phyloP scores from a whole-genome alignment of 2,329 filamentous ascomycete genomes.

The Hypoxylon sp. region DNA sequence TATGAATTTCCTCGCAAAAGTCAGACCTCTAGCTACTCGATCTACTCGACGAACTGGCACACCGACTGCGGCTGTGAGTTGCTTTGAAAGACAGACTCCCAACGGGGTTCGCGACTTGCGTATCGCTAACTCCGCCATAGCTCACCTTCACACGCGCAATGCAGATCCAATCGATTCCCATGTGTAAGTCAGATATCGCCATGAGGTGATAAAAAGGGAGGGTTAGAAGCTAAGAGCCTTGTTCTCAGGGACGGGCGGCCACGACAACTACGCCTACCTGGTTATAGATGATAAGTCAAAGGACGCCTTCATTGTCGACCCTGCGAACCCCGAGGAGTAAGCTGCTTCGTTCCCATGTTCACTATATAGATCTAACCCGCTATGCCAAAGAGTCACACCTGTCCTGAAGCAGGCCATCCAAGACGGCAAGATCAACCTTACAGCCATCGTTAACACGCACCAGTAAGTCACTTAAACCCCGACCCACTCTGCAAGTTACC shows the following conservation, averaged over 20 bases:
- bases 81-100: slow-evolving; percentile 8
- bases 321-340: slow-evolving; percentile 79
- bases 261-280: slow-evolving; percentile 87
- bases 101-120: slow-evolving; percentile 38
- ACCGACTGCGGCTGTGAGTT: slow-evolving; percentile 45
- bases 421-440: slow-evolving; percentile 79
- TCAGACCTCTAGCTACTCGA: slow-evolving; percentile 47
- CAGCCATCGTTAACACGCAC: slow-evolving; percentile 93
- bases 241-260: slow-evolving; percentile 72
- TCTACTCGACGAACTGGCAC: slow-evolving; percentile 46
- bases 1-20: slow-evolving; percentile 55
- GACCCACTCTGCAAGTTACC: neutral
- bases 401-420: slow-evolving; percentile 77
- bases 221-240: slow-evolving; percentile 16
- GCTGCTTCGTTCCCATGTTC: slow-evolving; percentile 38
- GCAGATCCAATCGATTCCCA: slow-evolving; percentile 88
- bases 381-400: slow-evolving; percentile 60
- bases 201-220: neutral
- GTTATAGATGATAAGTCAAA: slow-evolving; percentile 80
- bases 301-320: slow-evolving; percentile 81
- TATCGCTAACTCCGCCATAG: slow-evolving; percentile 39
- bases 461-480: slow-evolving; percentile 70
- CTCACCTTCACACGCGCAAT: slow-evolving; percentile 61
- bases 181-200: slow-evolving; percentile 69
- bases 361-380: slow-evolving; percentile 1